A percentile compares a stretch with the other conserved stretches of the same genome.
These are phyloP conservation scores for Boletus albobrunnescens DNA, from an alignment of 1,284 basidiomycete species.

Conservation along the genomic window DNA sequence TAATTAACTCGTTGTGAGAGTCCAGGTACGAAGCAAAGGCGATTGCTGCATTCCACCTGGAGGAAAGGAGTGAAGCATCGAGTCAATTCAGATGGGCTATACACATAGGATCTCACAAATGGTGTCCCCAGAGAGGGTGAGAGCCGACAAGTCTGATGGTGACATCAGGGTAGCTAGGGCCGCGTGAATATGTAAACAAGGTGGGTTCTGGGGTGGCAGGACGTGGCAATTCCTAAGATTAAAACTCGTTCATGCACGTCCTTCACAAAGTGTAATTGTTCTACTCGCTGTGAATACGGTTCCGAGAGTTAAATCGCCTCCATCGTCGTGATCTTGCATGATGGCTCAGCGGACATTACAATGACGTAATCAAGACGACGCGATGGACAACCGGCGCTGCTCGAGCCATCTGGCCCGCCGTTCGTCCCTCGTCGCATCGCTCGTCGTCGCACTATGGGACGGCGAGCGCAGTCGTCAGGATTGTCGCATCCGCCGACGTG, in stretches of 20 bases:
- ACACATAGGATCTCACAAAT: conserved; percentile 54
- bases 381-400: too few species aligned
- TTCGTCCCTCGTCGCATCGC: too few species aligned
- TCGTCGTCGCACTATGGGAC: too few species aligned
- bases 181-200: conserved; percentile 44
- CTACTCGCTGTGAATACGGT: conserved; percentile 37
- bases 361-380: too few species aligned
- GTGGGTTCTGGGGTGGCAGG: conserved; percentile 63
- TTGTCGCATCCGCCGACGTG: too few species aligned
- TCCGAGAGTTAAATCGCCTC: conserved; percentile 29
- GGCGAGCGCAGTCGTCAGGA: too few species aligned
- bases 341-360: too few species aligned
- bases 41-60: conserved; percentile 83
- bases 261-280: not conserved
- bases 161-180: conserved; percentile 37
- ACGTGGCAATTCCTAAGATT: conserved; percentile 41
- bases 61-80: not conserved
- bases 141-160: conserved; percentile 77
- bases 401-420: too few species aligned
- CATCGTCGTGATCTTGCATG: conserved; percentile 2
- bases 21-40: conserved; percentile 76
- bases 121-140: conserved; percentile 90
- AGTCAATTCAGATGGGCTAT: not conserved
- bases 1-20: conserved; percentile 45
- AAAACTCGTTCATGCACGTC: not conserved